Conservation (phyloP, 441 rosid genomes). For the Croton laevigatus region DNA sequence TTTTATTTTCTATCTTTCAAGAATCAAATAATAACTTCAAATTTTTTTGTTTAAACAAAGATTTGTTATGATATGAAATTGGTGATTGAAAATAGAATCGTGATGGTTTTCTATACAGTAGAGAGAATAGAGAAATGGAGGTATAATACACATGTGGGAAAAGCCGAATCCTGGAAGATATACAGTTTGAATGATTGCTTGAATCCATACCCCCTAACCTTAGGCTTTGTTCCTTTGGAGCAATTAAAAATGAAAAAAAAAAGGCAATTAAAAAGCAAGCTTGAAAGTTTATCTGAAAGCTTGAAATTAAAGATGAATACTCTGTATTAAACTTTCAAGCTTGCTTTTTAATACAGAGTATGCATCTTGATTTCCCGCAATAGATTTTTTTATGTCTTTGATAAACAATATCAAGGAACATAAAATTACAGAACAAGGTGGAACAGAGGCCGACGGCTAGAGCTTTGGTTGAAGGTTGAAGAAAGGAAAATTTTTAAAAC, state of each 20-base stretch:
- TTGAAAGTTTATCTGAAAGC: no score
- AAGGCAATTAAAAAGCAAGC: no score
- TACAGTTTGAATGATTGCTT: background rate
- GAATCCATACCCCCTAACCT: slow-evolving; percentile 8
- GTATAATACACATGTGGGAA: slow-evolving; percentile 6
- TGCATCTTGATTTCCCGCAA: slow-evolving; percentile 78
- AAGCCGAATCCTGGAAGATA: background rate
- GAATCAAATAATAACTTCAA: background rate
- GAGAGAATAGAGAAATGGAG: background rate
- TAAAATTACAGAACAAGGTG: no score
- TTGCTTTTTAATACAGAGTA: slow-evolving; percentile 62
- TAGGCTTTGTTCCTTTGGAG: slow-evolving; percentile 3
- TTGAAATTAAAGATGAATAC: no score
- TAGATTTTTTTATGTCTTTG: slow-evolving; percentile 91
- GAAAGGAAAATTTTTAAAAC: no score
- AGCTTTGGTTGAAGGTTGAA: no score
- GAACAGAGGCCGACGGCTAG: no score
- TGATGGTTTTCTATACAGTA: background rate
- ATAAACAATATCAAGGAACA: slow-evolving; percentile 74
- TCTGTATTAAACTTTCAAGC: slow-evolving; percentile 74
- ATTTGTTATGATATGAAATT: background rate
- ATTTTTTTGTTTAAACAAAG: background rate
- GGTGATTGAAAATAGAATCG: no score
- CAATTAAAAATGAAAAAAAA: background rate
- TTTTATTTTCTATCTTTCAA: background rate